Percentiles rank a stretch among this genome's conserved stretches.
phyloP scores from a whole-genome alignment of 2,329 filamentous ascomycete species.

The Ceratocystis papillata region DNA sequence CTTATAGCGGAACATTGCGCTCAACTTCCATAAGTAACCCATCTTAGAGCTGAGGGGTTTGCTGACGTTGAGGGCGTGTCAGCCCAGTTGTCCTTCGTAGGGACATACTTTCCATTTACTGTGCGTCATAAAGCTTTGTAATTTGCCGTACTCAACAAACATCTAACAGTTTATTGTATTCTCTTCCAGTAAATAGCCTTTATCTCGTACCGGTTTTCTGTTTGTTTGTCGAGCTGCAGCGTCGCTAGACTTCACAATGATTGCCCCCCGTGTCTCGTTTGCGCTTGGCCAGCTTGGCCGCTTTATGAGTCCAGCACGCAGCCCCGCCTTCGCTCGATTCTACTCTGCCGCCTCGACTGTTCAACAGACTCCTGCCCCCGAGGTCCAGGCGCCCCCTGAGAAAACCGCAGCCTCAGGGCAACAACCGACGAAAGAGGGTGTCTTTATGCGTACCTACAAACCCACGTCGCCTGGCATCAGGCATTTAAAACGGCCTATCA shows the following conservation, averaged over 20 bases:
- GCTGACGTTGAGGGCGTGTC: constrained; percentile 12
- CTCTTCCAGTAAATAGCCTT: constrained; percentile 3
- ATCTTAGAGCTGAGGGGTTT: constrained; percentile 10
- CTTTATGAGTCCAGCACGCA: constrained; percentile 17
- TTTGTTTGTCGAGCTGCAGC: neutral
- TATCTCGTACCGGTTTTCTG: neutral
- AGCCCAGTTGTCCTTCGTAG: constrained; percentile 17
- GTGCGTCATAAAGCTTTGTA: constrained; percentile 20
- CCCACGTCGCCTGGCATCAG: constrained; percentile 85
- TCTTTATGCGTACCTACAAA: constrained; percentile 72
- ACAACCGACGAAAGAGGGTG: constrained; percentile 13
- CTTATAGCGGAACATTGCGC: neutral
- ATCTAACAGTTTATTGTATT: constrained; percentile 14
- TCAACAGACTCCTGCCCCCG: constrained; percentile 5
- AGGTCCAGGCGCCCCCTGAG: neutral
- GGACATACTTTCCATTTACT: constrained; percentile 11
- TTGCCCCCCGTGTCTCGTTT: constrained; percentile 23
- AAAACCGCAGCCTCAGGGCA: neutral
- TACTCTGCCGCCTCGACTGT: constrained; percentile 15
- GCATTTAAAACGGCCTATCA: constrained; percentile 83
- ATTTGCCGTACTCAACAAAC: constrained; percentile 17
- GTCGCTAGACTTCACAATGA: constrained; percentile 15
- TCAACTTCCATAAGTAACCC: neutral
- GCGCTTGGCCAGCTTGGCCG: constrained; percentile 21
- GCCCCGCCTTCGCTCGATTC: constrained; percentile 20